phyloP scores from a whole-genome alignment of 2,329 filamentous ascomycete species.

The Nothopassalora personata region DNA sequence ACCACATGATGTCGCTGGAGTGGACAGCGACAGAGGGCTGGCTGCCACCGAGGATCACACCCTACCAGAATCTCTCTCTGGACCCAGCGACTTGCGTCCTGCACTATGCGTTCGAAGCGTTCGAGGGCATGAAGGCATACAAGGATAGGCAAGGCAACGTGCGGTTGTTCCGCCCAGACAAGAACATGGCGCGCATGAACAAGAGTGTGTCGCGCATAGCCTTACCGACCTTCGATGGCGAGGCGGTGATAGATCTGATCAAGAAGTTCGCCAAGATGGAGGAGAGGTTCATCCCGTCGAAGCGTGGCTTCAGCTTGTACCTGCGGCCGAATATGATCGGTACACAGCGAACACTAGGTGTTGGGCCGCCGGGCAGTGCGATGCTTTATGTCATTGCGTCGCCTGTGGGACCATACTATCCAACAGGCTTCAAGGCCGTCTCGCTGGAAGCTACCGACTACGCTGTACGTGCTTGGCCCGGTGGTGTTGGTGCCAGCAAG shows the following conservation, averaged over 20 bases:
- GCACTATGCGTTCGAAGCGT: conserved; percentile 97
- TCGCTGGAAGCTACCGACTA: conserved; percentile 94
- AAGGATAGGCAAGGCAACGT: conserved; percentile 74
- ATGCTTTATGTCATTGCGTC: conserved; percentile 93
- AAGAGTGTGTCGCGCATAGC: conserved; percentile 87
- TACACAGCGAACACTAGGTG: conserved; percentile 88
- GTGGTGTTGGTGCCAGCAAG: conserved; percentile 96
- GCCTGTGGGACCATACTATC: conserved; percentile 95
- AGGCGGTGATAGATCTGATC: conserved; percentile 74
- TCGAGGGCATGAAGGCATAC: conserved; percentile 99
- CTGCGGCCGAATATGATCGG: conserved; percentile 95
- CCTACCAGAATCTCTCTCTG: conserved; percentile 94
- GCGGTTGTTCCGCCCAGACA: conserved; percentile 87
- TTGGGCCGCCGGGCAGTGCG: conserved; percentile 85
- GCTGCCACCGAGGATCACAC: conserved; percentile 74
- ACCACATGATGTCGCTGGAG: conserved; percentile 95
- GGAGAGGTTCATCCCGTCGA: conserved; percentile 78
- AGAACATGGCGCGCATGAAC: conserved; percentile 94
- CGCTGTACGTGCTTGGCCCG: conserved; percentile 86
- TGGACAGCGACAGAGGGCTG: conserved; percentile 85
- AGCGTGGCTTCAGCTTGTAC: conserved; percentile 86
- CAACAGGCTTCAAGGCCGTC: conserved; percentile 95
- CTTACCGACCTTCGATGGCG: conserved; percentile 74
- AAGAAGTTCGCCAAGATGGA: conserved; percentile 74
- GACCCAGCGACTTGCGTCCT: conserved; percentile 96